phyloP scores from a whole-genome alignment of 75 land plant species.

The Ceratopteris richardii region DNA sequence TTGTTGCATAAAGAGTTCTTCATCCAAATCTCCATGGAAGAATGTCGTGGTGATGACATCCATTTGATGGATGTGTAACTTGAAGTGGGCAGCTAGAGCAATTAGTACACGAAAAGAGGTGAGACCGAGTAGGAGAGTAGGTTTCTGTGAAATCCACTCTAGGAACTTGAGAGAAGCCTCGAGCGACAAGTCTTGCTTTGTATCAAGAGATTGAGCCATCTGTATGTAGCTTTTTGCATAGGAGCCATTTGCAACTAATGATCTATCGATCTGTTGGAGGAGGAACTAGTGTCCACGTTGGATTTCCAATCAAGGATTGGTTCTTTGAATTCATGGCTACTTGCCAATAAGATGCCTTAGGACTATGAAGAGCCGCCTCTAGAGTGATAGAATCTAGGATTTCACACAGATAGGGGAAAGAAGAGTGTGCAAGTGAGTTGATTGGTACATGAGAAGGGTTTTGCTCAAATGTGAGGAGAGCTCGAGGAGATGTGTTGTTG shows the following conservation, averaged over 20 bases:
- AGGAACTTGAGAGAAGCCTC: slow-evolving; percentile 5
- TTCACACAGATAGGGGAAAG: too few relatives aligned
- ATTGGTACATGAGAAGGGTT: too few relatives aligned
- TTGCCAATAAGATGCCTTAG: slow-evolving; percentile 1
- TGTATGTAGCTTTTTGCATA: neutral
- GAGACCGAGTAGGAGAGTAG: slow-evolving; percentile 6
- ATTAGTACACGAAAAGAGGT: slow-evolving; percentile 4
- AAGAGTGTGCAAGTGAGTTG: too few relatives aligned
- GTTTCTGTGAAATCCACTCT: slow-evolving; percentile 9
- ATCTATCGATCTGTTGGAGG: neutral
- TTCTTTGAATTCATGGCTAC: slow-evolving; percentile 5
- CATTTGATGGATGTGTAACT: slow-evolving; percentile 3
- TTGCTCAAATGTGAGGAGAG: too few relatives aligned
- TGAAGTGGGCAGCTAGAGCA: neutral
- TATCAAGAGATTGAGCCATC: slow-evolving; percentile 1
- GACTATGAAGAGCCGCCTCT: neutral
- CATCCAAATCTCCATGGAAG: neutral
- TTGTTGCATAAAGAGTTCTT: slow-evolving; percentile 5
- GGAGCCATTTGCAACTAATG: slow-evolving; percentile 5
- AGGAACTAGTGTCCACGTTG: neutral
- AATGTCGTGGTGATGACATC: slow-evolving; percentile 5
- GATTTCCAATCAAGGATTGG: slow-evolving; percentile 4
- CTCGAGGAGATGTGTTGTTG: too few relatives aligned
- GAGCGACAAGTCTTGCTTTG: slow-evolving; percentile 9
- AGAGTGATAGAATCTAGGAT: too few relatives aligned